Percentiles rank a stretch among this genome's conserved stretches.
Conservation (phyloP, 352 stramenopile species). For the Blastocystis sp. region DNA sequence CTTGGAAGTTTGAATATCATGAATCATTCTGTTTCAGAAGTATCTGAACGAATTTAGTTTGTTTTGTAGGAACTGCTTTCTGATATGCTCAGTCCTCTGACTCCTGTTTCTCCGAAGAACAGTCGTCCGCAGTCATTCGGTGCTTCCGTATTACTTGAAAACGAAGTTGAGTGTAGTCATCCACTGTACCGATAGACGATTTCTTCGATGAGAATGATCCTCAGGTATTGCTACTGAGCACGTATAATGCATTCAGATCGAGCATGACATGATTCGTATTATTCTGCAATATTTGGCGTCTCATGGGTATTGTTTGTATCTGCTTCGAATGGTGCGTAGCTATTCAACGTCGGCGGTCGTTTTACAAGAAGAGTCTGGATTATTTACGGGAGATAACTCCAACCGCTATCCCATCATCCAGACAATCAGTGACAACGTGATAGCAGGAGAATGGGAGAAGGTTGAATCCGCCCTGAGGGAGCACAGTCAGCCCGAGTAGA, state of each 20-base stretch:
- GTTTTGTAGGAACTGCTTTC: not conserved
- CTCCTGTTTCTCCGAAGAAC: not conserved
- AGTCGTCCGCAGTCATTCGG: not conserved
- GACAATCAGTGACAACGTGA: not conserved
- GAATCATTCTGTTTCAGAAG: slow-evolving; percentile 11
- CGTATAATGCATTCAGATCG: not conserved
- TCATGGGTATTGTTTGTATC: not conserved
- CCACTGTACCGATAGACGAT: not conserved
- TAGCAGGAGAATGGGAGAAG: not conserved
- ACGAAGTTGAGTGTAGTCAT: not conserved
- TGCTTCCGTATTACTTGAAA: not conserved
- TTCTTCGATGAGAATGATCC: slow-evolving; percentile 43
- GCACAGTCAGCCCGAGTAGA: not conserved
- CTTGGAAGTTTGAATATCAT: not conserved
- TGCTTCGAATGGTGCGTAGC: not conserved
- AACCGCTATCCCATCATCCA: slow-evolving; percentile 25
- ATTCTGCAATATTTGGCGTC: slow-evolving; percentile 30
- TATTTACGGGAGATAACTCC: not conserved
- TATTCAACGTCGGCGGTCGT: slow-evolving; percentile 11
- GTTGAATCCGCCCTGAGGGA: not conserved
- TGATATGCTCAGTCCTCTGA: not conserved
- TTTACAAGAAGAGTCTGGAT: slow-evolving; percentile 33
- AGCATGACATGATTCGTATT: slow-evolving; percentile 42
- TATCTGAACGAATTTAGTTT: not conserved
- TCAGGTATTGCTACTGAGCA: not conserved